Evolutionary conservation across 352 stramenopile genomes (phyloP), one percentile per base, ranked within the genome.

Genomic region (Hyaloperonospora arabidopsidis): DNA sequence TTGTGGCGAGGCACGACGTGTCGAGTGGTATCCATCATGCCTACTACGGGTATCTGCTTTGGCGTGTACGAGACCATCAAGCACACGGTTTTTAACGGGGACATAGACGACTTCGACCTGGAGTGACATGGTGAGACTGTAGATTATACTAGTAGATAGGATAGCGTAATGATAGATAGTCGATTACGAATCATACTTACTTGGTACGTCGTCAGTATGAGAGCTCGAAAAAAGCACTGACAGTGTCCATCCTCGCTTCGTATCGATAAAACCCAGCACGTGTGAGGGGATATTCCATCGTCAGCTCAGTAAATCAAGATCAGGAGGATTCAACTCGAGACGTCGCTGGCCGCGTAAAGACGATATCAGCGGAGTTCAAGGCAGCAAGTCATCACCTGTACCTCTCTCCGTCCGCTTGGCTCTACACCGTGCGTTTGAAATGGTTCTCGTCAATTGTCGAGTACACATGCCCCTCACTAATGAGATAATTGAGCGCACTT

Each of bases 401-500:
- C 8, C 25, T 17, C 13, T 6, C 15, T 22, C 23, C 8, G 15
- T 5, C 17, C 23, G 1, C 8, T 7, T 25, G 7, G 25, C 21
- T 45, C 53, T 91, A 92, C 14, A 78, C 70, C 25, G 87, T 96
- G 29, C 84, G 76, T 66, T 89, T 91, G 63, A 91, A 93, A 67
- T 96, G 86, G 65, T 94, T 80, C 58, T 95, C 85, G 59, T 96
- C 87, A 62, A 96, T 93, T 19, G 87, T 96, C 50, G 84, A 93
- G 75, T 95, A 96, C 48, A 96, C 80, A 54, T 93, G 81, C 35
- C 87, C 85, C 59, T 96, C 87, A 60, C 74, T 89, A 18, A 74
- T 93, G 41, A 96, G 75, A 59, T 88, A 84, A 52, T 88, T 73
- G 52, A 95, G 75, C 49, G 69, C 80, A 34, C 72, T 74, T 21